Evolutionary conservation across 805 yeast species (phyloP).

Genomic region (Ogataea paradorogensis): DNA sequence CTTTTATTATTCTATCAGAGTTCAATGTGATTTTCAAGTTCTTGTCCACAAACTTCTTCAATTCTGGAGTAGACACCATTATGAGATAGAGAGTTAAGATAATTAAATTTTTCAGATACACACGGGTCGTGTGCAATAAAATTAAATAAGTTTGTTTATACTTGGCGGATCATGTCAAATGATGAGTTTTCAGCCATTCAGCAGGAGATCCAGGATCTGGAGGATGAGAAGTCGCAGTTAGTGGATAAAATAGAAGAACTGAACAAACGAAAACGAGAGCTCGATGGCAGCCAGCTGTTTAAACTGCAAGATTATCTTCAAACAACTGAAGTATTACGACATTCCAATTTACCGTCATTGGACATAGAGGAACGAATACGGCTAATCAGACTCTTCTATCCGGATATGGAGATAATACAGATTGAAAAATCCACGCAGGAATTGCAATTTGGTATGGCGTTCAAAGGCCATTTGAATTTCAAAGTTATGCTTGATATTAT

Average conservation of each 20-base stretch:
- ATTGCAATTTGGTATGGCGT: constrained; percentile 15
- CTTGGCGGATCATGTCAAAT: constrained; percentile 2
- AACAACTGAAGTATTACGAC: constrained; percentile 15
- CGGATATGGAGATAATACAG: constrained; percentile 24
- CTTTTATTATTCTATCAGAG: constrained; percentile 76
- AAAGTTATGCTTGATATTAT: constrained; percentile 11
- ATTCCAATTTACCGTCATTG: constrained; percentile 29
- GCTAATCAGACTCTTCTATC: constrained; percentile 26
- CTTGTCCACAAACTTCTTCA: constrained; percentile 71
- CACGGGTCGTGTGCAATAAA: constrained; percentile 1
- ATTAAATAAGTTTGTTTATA: constrained; percentile 4
- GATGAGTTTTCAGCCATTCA: constrained; percentile 14
- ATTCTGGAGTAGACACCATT: constrained; percentile 37
- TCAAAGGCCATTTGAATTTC: constrained; percentile 19
- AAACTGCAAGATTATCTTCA: constrained; percentile 17
- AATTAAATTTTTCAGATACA: constrained; percentile 1
- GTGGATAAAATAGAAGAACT: constrained; percentile 5
- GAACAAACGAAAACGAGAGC: neutral
- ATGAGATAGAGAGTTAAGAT: neutral
- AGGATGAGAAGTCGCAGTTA: constrained; percentile 5
- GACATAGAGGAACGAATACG: constrained; percentile 26
- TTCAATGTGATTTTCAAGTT: constrained; percentile 70
- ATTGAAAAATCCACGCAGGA: constrained; percentile 1
- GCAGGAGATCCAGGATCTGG: constrained; percentile 7
- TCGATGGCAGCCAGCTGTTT: constrained; percentile 9